Evolutionary conservation across 148 eudicot species (phyloP).

Genomic region (Oxyria digyna): DNA sequence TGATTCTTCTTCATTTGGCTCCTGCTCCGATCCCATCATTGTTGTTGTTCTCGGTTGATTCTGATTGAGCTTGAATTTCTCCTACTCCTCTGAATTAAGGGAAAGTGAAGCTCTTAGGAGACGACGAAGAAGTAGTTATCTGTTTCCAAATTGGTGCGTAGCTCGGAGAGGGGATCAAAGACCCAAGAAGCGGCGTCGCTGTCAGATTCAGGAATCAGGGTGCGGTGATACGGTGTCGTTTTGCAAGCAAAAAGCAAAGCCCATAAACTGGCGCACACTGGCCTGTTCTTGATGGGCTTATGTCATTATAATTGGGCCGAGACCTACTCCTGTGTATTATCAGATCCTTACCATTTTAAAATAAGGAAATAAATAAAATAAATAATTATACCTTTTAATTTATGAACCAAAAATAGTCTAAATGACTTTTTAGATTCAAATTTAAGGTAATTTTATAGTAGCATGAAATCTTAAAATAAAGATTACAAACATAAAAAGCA

Average conservation of each 20-base stretch:
- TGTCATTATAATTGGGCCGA: not conserved
- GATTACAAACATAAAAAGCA: no score
- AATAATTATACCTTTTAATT: no score
- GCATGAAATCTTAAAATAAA: no score
- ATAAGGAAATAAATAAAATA: no score
- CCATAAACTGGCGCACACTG: not conserved
- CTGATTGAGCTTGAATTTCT: not conserved
- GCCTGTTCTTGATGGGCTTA: not conserved
- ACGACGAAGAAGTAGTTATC: not conserved
- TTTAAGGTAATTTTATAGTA: no score
- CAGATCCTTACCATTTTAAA: no score
- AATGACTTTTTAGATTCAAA: no score
- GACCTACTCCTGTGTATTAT: no score
- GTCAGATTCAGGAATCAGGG: not conserved
- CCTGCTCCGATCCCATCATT: constrained; percentile 41
- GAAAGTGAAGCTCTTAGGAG: not conserved
- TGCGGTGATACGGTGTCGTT: not conserved
- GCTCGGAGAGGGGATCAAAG: not conserved
- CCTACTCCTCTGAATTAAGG: not conserved
- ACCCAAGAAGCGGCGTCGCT: not conserved
- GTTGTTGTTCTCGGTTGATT: not conserved
- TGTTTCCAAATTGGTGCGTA: not conserved
- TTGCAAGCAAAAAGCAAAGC: not conserved
- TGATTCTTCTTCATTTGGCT: constrained; percentile 19
- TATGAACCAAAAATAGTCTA: no score